Evolutionary conservation across 1,284 basidiomycete species (phyloP).

Genomic region (Fomitopsis betulina): DNA sequence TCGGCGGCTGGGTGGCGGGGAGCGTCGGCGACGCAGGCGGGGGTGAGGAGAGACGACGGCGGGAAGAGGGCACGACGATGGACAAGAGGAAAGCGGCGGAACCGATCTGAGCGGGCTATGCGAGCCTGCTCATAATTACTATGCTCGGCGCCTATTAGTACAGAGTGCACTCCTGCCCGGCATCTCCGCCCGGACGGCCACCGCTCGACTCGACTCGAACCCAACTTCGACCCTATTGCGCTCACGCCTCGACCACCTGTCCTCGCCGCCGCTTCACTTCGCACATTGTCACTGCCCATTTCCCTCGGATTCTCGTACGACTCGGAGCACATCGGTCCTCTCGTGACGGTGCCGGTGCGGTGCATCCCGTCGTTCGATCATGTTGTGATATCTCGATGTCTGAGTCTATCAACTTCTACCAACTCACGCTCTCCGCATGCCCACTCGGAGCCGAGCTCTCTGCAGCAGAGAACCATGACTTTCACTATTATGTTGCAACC

Average conservation of each 20-base stretch:
- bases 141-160: background rate
- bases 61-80: background rate
- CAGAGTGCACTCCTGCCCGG: background rate
- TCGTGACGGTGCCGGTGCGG: background rate
- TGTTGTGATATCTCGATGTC: background rate
- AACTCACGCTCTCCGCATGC: background rate
- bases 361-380: background rate
- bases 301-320: background rate
- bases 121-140: background rate
- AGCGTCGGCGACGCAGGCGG: background rate
- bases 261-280: background rate
- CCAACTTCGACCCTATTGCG: background rate
- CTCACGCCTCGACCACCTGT: background rate
- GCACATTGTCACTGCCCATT: background rate
- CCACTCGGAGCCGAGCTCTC: background rate
- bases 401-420: background rate
- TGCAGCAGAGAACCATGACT: background rate
- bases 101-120: conserved; percentile 2
- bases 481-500: background rate
- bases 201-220: background rate
- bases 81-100: conserved; percentile 2
- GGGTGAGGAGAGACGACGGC: background rate
- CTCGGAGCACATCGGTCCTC: background rate
- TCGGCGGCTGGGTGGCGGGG: background rate
- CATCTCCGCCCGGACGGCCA: background rate